Evolutionary conservation across 2,329 filamentous ascomycete species (phyloP).

Genomic region (Claviceps quebecensis): DNA sequence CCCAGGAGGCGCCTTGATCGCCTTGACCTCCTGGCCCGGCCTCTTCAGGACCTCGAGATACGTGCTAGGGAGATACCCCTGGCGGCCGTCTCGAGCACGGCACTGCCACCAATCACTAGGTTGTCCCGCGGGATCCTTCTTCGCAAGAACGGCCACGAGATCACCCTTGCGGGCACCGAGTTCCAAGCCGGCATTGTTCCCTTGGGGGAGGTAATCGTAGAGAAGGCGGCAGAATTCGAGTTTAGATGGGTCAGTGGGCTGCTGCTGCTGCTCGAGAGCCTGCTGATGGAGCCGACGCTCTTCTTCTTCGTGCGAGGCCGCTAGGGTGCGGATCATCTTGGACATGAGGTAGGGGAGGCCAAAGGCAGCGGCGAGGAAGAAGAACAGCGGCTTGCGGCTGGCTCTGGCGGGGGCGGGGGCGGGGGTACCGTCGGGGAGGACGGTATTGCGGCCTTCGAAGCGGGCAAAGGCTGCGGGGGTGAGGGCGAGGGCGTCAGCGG

Average conservation of each 20-base stretch:
- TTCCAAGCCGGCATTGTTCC: slow-evolving; percentile 53
- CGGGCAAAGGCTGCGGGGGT: slow-evolving; percentile 84
- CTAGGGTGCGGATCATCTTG: slow-evolving; percentile 80
- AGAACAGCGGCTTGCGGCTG: slow-evolving; percentile 87
- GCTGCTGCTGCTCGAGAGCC: slow-evolving; percentile 33
- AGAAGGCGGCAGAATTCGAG: slow-evolving; percentile 92
- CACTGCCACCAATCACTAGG: slow-evolving; percentile 97
- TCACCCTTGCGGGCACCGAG: slow-evolving; percentile 89
- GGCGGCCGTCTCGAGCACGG: slow-evolving; percentile 72
- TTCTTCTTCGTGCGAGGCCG: slow-evolving; percentile 73
- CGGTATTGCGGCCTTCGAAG: slow-evolving; percentile 57
- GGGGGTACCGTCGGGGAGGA: slow-evolving; percentile 47
- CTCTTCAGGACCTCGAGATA: slow-evolving; percentile 66
- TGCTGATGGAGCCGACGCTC: slow-evolving; percentile 42
- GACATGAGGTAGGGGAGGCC: slow-evolving; percentile 94
- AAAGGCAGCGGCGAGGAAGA: slow-evolving; percentile 90
- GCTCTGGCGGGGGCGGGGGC: slow-evolving; percentile 54
- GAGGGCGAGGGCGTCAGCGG: slow-evolving; percentile 72
- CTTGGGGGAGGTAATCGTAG: slow-evolving; percentile 82
- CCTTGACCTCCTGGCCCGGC: slow-evolving; percentile 35
- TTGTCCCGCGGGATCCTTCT: slow-evolving; percentile 82
- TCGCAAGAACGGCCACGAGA: slow-evolving; percentile 83
- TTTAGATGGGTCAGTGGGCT: slow-evolving; percentile 68
- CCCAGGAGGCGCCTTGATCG: slow-evolving; percentile 35
- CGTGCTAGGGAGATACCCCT: slow-evolving; percentile 82